These are phyloP conservation scores for Anthracocystis walkeri DNA, from an alignment of 1,284 basidiomycete genomes.

Conservation along the genomic window DNA sequence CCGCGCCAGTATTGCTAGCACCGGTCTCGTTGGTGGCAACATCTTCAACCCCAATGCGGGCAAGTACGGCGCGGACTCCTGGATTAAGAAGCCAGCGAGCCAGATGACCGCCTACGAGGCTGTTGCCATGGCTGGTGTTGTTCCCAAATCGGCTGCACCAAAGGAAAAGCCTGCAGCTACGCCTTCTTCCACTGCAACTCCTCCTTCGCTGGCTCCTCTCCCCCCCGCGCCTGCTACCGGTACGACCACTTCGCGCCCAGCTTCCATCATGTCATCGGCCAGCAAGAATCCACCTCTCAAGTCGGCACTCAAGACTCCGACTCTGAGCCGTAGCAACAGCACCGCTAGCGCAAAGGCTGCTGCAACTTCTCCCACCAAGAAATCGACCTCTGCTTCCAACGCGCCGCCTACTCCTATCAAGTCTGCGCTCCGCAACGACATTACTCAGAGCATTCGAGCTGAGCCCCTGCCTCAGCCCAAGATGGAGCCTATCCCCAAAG, in stretches of 20 bases:
- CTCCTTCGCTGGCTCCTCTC: slow-evolving; percentile 9
- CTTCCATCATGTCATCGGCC: slow-evolving; percentile 47
- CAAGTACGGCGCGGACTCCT: slow-evolving; percentile 56
- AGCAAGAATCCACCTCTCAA: slow-evolving; percentile 58
- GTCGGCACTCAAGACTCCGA: slow-evolving; percentile 59
- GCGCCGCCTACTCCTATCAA: slow-evolving; percentile 19
- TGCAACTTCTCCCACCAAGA: slow-evolving; percentile 35
- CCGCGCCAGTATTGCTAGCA: slow-evolving; percentile 42
- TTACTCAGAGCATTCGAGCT: slow-evolving; percentile 40
- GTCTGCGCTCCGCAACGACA: slow-evolving; percentile 44
- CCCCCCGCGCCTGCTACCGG: slow-evolving; percentile 11
- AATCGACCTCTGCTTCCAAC: slow-evolving; percentile 16
- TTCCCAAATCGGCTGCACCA: slow-evolving; percentile 40
- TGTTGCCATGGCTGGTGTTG: slow-evolving; percentile 59
- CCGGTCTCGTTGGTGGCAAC: slow-evolving; percentile 37
- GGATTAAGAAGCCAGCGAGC: slow-evolving; percentile 47
- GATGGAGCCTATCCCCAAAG: slow-evolving; percentile 53
- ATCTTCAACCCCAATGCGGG: slow-evolving; percentile 50
- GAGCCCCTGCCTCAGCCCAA: slow-evolving; percentile 42
- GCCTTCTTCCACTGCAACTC: neutral
- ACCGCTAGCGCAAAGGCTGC: slow-evolving; percentile 26
- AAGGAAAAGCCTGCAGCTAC: slow-evolving; percentile 22
- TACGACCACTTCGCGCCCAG: slow-evolving; percentile 28
- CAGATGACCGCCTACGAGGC: slow-evolving; percentile 56
- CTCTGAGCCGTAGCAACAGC: slow-evolving; percentile 45